A percentile compares a stretch with the other conserved stretches of the same genome.
phyloP scores from a whole-genome alignment of 345 rosid genomes.

The Erucastrum elatum region DNA sequence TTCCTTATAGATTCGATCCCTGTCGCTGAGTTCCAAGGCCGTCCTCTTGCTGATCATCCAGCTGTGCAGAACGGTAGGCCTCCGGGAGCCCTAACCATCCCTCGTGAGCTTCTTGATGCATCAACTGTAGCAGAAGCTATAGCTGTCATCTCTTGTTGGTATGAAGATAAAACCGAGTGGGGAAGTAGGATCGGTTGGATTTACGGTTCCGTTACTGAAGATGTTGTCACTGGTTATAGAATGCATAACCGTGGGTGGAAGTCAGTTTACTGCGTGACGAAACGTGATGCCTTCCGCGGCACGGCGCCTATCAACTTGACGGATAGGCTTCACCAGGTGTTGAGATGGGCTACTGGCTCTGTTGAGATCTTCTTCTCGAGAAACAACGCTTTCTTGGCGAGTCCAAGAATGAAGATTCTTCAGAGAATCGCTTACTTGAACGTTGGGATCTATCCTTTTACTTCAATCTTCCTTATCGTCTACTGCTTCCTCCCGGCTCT shows the following conservation, averaged over 20 bases:
- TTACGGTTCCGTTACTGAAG: slow-evolving; percentile 97
- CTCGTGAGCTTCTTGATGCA: slow-evolving; percentile 94
- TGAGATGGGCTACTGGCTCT: slow-evolving; percentile 98
- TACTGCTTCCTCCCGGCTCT: slow-evolving; percentile 98
- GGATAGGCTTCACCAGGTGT: slow-evolving; percentile 95
- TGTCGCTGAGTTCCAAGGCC: slow-evolving; percentile 92
- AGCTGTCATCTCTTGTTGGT: slow-evolving; percentile 98
- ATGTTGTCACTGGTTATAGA: slow-evolving; percentile 95
- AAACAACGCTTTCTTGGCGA: slow-evolving; percentile 85
- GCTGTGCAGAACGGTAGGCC: slow-evolving; percentile 91
- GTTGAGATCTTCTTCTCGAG: slow-evolving; percentile 97
- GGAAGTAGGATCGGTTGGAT: slow-evolving; percentile 94
- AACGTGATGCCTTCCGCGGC: slow-evolving; percentile 95
- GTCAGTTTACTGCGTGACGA: slow-evolving; percentile 94
- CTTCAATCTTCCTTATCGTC: slow-evolving; percentile 90
- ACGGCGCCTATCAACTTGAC: slow-evolving; percentile 98
- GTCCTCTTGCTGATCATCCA: slow-evolving; percentile 96
- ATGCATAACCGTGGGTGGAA: slow-evolving; percentile 99
- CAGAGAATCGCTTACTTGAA: slow-evolving; percentile 92
- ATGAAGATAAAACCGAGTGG: slow-evolving; percentile 99
- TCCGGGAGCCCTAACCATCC: slow-evolving; percentile 92
- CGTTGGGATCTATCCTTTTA: slow-evolving; percentile 95
- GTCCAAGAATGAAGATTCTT: slow-evolving; percentile 82
- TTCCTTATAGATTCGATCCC: slow-evolving; percentile 92
- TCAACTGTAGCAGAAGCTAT: slow-evolving; percentile 98